These are phyloP conservation scores for Raffaelea arxii DNA, from an alignment of 2,329 filamentous ascomycete species.

Conservation along the genomic window DNA sequence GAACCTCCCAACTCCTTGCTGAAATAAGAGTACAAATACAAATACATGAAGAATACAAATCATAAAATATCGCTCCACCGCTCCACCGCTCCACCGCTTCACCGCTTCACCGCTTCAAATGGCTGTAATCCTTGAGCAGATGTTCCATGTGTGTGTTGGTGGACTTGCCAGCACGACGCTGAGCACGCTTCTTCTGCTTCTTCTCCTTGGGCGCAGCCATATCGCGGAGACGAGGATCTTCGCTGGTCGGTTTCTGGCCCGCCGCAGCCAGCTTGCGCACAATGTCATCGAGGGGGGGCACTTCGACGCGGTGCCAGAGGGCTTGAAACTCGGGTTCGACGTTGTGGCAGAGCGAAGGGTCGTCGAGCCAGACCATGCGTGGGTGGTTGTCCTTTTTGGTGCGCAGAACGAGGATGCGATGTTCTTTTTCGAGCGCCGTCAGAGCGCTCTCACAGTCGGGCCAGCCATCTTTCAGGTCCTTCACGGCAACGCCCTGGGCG, in stretches of 20 bases:
- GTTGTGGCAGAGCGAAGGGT: constrained; percentile 62
- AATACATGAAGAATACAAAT: no score
- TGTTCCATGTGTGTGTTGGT: constrained; percentile 83
- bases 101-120: constrained; percentile 28
- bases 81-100: neutral
- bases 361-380: constrained; percentile 81
- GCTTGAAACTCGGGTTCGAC: constrained; percentile 76
- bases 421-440: constrained; percentile 64
- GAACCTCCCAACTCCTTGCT: no score
- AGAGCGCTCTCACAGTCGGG: constrained; percentile 72
- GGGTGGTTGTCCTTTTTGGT: constrained; percentile 89
- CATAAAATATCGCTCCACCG: no score
- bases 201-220: constrained; percentile 51
- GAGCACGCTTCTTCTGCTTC: constrained; percentile 60
- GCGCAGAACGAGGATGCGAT: constrained; percentile 74
- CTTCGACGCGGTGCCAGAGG: constrained; percentile 72
- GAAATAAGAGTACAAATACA: no score
- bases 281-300: constrained; percentile 68
- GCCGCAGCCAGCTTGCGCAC: constrained; percentile 67
- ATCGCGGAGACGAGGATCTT: constrained; percentile 56
- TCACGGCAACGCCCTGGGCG: constrained; percentile 71
- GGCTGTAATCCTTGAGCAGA: constrained; percentile 64
- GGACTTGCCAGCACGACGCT: constrained; percentile 64
- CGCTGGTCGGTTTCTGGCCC: constrained; percentile 75
- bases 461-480: constrained; percentile 95